Base-by-base conservation (phyloP, 2,329 filamentous ascomycete species). In the Teratosphaeria gauchensis region DNA sequence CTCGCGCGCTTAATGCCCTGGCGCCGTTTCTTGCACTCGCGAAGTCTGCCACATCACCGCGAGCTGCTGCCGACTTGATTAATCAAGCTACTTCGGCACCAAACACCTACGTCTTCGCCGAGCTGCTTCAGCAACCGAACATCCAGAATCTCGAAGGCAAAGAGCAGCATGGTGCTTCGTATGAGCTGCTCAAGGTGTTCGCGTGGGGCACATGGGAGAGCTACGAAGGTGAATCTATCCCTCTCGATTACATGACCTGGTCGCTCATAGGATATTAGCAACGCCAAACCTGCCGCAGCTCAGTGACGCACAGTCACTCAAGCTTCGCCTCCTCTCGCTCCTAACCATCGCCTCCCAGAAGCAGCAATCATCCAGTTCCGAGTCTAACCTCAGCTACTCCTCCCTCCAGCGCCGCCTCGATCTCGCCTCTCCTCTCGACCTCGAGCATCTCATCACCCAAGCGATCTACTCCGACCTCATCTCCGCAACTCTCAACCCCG, bases 1-100 rank as follows among this genome's bases (percentile, higher is more conserved):
- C 78, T 55, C 80, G 80, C 65, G 78, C 76, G 38, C 76, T 86
- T 64, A 84, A 85, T 65, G 84, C 77, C 57, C 78, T 81, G 11
- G 79, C 96, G 80, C 91, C 92, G n/a, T 97, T 92, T 77, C 79
- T 99, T 61, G 88, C 88, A 56, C 88, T 96, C 64, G 88, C 88
- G 69, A 94, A 92, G 72, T 89, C 90, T 11, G 90, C 90, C 62
- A 89, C 84, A 6, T 90, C 91, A 11, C 87, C 90, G 48, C 87
- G 89, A 66, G 90, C 91, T 59, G 88, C 92, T 51, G 87, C 89
- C 69, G 91, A 96, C 72, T 84, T 97, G 57, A 83, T 97, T 72
- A 84, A 82, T 52, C 89, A 91, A 75, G 94, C 92, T 62, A 97
- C 91, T 55, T 91, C 90, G n/a, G 86, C 86, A 58, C 85, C 89